Percentiles rank a stretch among this genome's conserved stretches.
These are phyloP conservation scores for Xylaria sp. DNA, from an alignment of 2,329 filamentous ascomycete species.

Conservation along the genomic window DNA sequence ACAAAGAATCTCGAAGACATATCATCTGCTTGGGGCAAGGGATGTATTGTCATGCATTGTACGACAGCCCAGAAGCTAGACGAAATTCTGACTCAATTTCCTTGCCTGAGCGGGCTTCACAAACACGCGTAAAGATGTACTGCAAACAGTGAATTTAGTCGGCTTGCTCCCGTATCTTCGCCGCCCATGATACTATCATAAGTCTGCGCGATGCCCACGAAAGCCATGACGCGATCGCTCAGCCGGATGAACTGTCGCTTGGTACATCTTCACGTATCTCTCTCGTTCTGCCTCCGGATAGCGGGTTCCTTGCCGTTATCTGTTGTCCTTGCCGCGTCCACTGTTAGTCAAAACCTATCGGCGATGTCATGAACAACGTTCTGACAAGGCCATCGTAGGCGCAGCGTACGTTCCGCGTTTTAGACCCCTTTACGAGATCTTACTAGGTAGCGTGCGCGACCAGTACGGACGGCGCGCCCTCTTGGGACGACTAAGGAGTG, in stretches of 20 bases:
- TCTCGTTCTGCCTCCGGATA: background rate
- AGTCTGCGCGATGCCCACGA: background rate
- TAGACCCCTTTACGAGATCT: background rate
- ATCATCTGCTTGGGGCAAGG: background rate
- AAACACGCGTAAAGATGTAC: background rate
- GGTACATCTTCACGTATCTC: background rate
- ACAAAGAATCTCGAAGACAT: constrained; percentile 3
- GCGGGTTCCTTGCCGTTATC: background rate
- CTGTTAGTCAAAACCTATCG: background rate
- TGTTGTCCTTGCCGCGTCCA: background rate
- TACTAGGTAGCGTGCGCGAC: background rate
- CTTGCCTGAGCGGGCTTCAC: background rate
- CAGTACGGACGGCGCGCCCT: background rate
- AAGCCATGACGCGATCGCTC: background rate
- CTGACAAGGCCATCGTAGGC: background rate
- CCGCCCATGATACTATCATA: background rate
- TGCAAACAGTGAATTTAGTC: background rate
- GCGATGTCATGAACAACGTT: background rate
- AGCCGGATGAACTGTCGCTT: background rate
- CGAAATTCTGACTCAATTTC: constrained; percentile 7
- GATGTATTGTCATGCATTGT: constrained; percentile 11
- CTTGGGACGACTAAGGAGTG: too few relatives aligned
- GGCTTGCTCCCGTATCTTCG: background rate
- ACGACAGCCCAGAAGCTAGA: constrained; percentile 19
- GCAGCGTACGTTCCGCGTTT: background rate